These are phyloP conservation scores for Lactarius indigo DNA, from an alignment of 768 basidiomycete genomes.

Conservation along the genomic window DNA sequence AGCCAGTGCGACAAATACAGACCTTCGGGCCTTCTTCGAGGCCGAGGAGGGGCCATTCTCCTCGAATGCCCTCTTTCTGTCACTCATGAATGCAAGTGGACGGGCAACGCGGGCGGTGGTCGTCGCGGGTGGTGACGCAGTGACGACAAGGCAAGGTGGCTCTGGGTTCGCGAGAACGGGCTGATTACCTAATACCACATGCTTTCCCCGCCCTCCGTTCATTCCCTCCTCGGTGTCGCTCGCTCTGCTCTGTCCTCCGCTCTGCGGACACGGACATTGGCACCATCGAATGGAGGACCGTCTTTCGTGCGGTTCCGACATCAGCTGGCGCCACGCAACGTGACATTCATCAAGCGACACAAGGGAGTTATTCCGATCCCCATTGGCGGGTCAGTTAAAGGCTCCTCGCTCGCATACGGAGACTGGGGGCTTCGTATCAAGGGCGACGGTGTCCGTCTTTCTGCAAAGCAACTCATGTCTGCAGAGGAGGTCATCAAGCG, in stretches of 20 bases:
- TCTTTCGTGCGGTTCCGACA: constrained; percentile 31
- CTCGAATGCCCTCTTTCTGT: constrained; percentile 24
- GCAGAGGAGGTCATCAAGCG: constrained; percentile 86
- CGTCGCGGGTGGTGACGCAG: constrained; percentile 25
- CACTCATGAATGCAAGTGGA: constrained; percentile 16
- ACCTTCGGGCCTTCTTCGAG: constrained; percentile 51
- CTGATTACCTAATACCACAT: constrained; percentile 29
- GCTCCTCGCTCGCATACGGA: constrained; percentile 88
- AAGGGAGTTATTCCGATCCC: constrained; percentile 87
- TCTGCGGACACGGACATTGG: constrained; percentile 4
- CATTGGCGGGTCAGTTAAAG: constrained; percentile 86
- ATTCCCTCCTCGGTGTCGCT: constrained; percentile 29
- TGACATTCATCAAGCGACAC: constrained; percentile 84
- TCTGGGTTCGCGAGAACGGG: background rate
- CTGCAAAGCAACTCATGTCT: constrained; percentile 84
- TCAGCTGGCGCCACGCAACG: constrained; percentile 77
- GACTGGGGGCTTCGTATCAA: constrained; percentile 91
- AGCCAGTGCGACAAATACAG: constrained; percentile 25
- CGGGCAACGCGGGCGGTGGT: background rate
- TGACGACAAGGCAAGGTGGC: background rate
- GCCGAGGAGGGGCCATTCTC: constrained; percentile 13
- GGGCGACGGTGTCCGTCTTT: constrained; percentile 73
- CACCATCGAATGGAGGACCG: constrained; percentile 5
- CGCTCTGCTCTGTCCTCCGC: constrained; percentile 25
- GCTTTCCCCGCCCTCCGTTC: constrained; percentile 32